Conservation (phyloP, 1,139 yeast genomes). For the Geotrichum restrictum region DNA sequence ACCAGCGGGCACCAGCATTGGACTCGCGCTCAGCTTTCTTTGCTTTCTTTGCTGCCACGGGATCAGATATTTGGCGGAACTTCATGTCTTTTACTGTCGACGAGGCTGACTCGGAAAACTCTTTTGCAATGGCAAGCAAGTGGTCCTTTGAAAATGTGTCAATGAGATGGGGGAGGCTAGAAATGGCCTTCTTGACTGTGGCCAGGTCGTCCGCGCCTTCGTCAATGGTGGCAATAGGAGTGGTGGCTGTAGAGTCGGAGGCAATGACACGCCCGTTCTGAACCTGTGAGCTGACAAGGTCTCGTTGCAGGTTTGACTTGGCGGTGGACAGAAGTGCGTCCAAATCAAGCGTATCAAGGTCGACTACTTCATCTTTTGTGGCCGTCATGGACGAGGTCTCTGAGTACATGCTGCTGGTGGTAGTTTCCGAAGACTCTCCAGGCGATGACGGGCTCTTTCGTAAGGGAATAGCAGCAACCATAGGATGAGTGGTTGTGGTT, state of each 20-base stretch:
- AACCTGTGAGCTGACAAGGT: neutral
- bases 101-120: neutral
- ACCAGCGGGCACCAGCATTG: conserved; percentile 67
- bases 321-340: conserved; percentile 20
- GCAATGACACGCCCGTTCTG: too few relatives aligned
- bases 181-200: conserved; percentile 15
- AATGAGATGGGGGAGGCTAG: conserved; percentile 19
- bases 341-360: conserved; percentile 20
- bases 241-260: neutral
- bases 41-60: conserved; percentile 40
- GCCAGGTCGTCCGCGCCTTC: conserved; percentile 1
- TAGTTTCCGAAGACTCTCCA: conserved; percentile 12
- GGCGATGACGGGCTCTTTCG: conserved; percentile 15
- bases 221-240: neutral
- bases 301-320: conserved; percentile 10
- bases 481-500: too few relatives aligned
- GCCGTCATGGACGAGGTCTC: conserved; percentile 20
- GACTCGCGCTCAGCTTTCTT: conserved; percentile 32
- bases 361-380: conserved; percentile 13
- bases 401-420: conserved; percentile 17
- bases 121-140: neutral
- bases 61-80: conserved; percentile 48
- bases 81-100: conserved; percentile 23
- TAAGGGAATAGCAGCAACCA: conserved; percentile 5
- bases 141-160: conserved; percentile 9